Evolutionary conservation across 1,284 basidiomycete species (phyloP).

Genomic region (Boletus smithii): DNA sequence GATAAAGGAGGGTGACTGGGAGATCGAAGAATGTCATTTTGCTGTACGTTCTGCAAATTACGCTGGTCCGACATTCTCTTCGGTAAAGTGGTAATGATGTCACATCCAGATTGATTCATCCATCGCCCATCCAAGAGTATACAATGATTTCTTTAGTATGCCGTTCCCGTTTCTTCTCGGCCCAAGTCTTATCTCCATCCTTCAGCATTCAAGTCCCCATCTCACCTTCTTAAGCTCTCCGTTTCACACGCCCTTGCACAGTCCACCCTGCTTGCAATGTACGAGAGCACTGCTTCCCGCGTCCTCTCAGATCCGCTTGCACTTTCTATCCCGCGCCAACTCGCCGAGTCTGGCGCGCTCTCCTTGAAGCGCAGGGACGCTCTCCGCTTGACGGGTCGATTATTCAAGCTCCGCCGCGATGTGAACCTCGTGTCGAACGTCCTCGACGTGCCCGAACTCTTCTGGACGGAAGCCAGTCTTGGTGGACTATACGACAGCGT

Average conservation of each 20-base stretch:
- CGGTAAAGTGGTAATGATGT: background rate
- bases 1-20: constrained; percentile 73
- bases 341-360: constrained; percentile 78
- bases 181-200: constrained; percentile 2
- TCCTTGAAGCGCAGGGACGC: constrained; percentile 80
- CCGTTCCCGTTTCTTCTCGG: constrained; percentile 9
- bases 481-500: constrained; percentile 91
- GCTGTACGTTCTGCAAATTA: constrained; percentile 45
- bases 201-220: constrained; percentile 83
- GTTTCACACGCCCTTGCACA: constrained; percentile 94
- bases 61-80: no score
- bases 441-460: constrained; percentile 90
- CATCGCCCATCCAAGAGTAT: constrained; percentile 83
- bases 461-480: constrained; percentile 92
- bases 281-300: constrained; percentile 78
- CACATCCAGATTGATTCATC: constrained; percentile 71
- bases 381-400: constrained; percentile 79
- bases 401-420: constrained; percentile 89
- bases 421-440: constrained; percentile 93
- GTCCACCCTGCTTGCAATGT: constrained; percentile 87
- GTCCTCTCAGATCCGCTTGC: constrained; percentile 79
- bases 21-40: constrained; percentile 88
- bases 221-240: constrained; percentile 84
- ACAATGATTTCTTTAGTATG: constrained; percentile 89
- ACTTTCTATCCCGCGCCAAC: constrained; percentile 80